Evolutionary conservation across 768 basidiomycete genomes (phyloP).

Genomic region (Termitomyces sp.): DNA sequence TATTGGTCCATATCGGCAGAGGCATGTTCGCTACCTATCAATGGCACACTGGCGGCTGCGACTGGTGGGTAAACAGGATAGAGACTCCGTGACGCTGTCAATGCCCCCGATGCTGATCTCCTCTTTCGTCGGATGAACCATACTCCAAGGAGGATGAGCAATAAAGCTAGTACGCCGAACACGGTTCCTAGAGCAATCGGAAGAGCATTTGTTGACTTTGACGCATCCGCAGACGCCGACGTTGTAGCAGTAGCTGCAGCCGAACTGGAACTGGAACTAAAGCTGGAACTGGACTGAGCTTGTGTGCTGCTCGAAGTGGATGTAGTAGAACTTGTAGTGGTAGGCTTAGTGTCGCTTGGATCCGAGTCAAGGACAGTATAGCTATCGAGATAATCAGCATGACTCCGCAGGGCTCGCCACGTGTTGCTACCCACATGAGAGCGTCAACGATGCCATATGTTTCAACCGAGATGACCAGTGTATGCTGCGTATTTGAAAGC

Average conservation of each 20-base stretch:
- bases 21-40: background rate
- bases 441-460: constrained; percentile 34
- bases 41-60: background rate
- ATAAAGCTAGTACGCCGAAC: constrained; percentile 25
- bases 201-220: constrained; percentile 18
- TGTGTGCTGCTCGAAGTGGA: constrained; percentile 5
- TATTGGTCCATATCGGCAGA: background rate
- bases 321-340: background rate
- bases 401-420: background rate
- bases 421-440: constrained; percentile 26
- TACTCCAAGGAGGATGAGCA: constrained; percentile 20
- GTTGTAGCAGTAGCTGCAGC: constrained; percentile 14
- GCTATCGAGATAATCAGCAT: constrained; percentile 9
- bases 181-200: constrained; percentile 28
- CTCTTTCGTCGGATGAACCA: constrained; percentile 22
- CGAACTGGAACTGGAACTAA: constrained; percentile 10
- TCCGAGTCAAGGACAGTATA: constrained; percentile 19
- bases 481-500: constrained; percentile 28
- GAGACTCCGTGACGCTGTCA: constrained; percentile 24
- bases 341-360: constrained; percentile 13
- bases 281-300: constrained; percentile 8
- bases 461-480: constrained; percentile 33
- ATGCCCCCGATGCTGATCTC: constrained; percentile 28
- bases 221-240: constrained; percentile 14
- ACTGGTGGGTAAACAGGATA: constrained; percentile 9